A percentile compares a stretch with the other conserved stretches of the same genome.
Conservation (phyloP, 2,329 filamentous ascomycete species). For the Pseudomassariella vexata region DNA sequence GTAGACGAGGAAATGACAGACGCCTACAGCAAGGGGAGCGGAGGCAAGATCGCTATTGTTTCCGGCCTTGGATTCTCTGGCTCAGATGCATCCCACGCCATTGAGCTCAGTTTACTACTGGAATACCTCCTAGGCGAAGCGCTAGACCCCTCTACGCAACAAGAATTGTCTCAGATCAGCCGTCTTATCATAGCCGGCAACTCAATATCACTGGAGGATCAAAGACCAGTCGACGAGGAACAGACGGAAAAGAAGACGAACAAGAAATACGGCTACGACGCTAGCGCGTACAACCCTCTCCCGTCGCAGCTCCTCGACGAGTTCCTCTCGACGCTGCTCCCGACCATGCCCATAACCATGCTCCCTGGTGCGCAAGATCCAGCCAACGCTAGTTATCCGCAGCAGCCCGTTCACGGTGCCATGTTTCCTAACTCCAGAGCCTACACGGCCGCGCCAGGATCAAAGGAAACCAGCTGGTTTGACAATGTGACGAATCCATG, state of each 20-base stretch:
- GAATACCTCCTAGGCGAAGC: slow-evolving; percentile 88
- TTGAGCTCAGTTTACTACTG: slow-evolving; percentile 70
- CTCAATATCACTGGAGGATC: slow-evolving; percentile 54
- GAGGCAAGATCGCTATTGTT: slow-evolving; percentile 70
- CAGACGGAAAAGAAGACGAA: slow-evolving; percentile 39
- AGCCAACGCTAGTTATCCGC: slow-evolving; percentile 82
- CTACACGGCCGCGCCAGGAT: slow-evolving; percentile 51
- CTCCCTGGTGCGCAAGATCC: slow-evolving; percentile 82
- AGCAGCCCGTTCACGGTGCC: slow-evolving; percentile 87
- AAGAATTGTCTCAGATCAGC: slow-evolving; percentile 61
- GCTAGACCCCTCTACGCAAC: slow-evolving; percentile 53
- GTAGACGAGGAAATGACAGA: slow-evolving; percentile 55
- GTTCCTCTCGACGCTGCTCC: slow-evolving; percentile 75
- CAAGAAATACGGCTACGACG: slow-evolving; percentile 95
- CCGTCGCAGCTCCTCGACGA: slow-evolving; percentile 80
- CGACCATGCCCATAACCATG: slow-evolving; percentile 81
- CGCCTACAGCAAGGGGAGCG: slow-evolving; percentile 21
- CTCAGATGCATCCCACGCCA: slow-evolving; percentile 61
- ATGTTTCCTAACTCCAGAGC: slow-evolving; percentile 76
- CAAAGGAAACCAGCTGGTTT: slow-evolving; percentile 62
- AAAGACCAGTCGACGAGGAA: slow-evolving; percentile 30
- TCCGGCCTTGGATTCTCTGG: slow-evolving; percentile 84
- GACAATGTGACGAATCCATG: slow-evolving; percentile 90
- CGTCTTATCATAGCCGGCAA: slow-evolving; percentile 89
- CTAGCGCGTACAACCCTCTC: slow-evolving; percentile 76